Conservation (phyloP, 257 asterid species). For the Leonotis leonurus region DNA sequence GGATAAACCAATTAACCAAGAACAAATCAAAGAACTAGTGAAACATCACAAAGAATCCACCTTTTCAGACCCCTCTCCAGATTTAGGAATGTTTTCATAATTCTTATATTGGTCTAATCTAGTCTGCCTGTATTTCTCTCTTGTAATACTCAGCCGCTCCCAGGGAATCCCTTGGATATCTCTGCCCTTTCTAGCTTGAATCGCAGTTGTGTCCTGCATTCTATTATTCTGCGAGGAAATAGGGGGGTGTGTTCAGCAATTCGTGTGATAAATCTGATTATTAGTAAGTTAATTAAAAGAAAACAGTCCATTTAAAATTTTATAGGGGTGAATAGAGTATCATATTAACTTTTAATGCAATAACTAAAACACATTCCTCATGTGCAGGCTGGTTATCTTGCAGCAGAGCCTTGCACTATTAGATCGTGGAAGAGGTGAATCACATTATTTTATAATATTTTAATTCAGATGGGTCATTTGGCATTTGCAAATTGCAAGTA, state of each 20-base stretch:
- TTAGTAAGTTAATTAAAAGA: too few relatives aligned
- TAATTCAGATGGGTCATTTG: too few relatives aligned
- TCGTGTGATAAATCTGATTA: too few relatives aligned
- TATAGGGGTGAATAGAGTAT: too few relatives aligned
- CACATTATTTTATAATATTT: neutral
- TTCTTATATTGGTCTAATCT: slow-evolving; percentile 80
- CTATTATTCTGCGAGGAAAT: slow-evolving; percentile 39
- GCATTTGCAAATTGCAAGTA: neutral
- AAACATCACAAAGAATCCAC: slow-evolving; percentile 25
- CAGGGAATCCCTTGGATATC: slow-evolving; percentile 98
- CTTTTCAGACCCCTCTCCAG: slow-evolving; percentile 63
- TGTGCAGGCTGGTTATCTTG: too few relatives aligned
- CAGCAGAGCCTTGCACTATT: too few relatives aligned
- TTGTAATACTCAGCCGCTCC: slow-evolving; percentile 77
- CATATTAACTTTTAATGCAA: too few relatives aligned
- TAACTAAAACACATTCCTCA: too few relatives aligned
- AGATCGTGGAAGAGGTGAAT: too few relatives aligned
- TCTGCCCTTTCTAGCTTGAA: slow-evolving; percentile 82
- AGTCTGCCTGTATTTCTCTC: slow-evolving; percentile 70
- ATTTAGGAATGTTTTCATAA: slow-evolving; percentile 65
- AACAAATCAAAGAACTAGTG: neutral
- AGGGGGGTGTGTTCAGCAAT: too few relatives aligned
- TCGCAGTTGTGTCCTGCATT: slow-evolving; percentile 77
- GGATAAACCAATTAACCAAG: neutral
- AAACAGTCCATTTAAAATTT: too few relatives aligned